Conservation (phyloP, 345 rosid species). For the Garcia nutans region DNA sequence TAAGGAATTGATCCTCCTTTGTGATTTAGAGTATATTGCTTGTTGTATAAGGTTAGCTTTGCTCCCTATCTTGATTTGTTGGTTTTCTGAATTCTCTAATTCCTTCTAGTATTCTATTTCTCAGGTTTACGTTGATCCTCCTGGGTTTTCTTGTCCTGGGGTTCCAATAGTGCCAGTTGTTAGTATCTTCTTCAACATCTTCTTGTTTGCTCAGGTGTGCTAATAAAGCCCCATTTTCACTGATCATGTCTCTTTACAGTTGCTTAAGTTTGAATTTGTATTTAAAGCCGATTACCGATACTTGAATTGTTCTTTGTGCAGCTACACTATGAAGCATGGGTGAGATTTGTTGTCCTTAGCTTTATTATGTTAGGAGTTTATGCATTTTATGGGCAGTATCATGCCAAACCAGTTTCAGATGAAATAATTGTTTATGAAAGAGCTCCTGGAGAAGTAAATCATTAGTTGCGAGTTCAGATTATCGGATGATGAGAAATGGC, state of each 20-base stretch:
- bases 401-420: conserved; percentile 62
- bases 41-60: background rate
- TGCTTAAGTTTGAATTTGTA: background rate
- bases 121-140: conserved; percentile 59
- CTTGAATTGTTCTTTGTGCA: conserved; percentile 33
- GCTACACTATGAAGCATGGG: conserved; percentile 95
- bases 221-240: background rate
- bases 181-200: conserved; percentile 89
- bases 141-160: conserved; percentile 82
- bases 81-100: background rate
- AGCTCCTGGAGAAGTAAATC: conserved; percentile 45
- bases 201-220: conserved; percentile 91
- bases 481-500: background rate
- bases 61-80: background rate
- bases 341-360: conserved; percentile 72
- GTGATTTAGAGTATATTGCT: background rate
- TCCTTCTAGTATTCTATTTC: conserved; percentile 8
- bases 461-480: background rate
- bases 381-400: conserved; percentile 82
- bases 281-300: conserved; percentile 1
- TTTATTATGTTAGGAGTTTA: conserved; percentile 54
- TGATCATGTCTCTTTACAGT: background rate
- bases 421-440: conserved; percentile 52
- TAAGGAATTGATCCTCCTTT: background rate
- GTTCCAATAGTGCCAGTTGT: conserved; percentile 77